These are phyloP conservation scores for Dactylellina haptotyla DNA, from an alignment of 2,329 filamentous ascomycete genomes.

Conservation along the genomic window DNA sequence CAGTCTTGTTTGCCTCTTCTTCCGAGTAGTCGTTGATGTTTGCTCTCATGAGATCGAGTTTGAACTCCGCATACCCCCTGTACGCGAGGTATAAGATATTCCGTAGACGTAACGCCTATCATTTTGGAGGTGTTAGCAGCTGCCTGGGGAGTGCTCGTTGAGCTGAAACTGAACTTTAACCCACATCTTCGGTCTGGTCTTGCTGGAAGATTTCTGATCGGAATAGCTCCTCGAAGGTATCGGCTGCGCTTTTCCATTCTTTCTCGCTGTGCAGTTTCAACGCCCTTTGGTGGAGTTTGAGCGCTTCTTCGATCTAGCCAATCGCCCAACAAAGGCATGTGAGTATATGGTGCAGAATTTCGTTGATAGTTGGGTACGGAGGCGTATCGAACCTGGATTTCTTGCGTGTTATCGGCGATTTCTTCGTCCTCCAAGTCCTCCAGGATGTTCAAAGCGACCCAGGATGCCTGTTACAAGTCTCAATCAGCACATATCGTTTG, in stretches of 20 bases:
- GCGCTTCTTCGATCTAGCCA: slow-evolving; percentile 84
- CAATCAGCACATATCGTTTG: neutral
- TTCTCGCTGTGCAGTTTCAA: slow-evolving; percentile 92
- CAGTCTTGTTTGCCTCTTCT: slow-evolving; percentile 61
- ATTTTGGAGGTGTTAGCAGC: slow-evolving; percentile 77
- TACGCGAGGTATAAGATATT: slow-evolving; percentile 85
- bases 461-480: slow-evolving; percentile 67
- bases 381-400: slow-evolving; percentile 73
- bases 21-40: slow-evolving; percentile 57
- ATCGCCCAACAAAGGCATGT: neutral
- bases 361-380: slow-evolving; percentile 38
- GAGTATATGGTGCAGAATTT: neutral
- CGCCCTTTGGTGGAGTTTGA: slow-evolving; percentile 92
- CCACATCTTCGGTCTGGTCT: slow-evolving; percentile 68
- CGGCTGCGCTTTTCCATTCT: slow-evolving; percentile 74
- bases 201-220: slow-evolving; percentile 89
- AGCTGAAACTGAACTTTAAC: slow-evolving; percentile 59
- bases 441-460: slow-evolving; percentile 91
- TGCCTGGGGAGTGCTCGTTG: neutral
- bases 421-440: slow-evolving; percentile 89
- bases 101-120: slow-evolving; percentile 49
- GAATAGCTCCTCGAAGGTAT: slow-evolving; percentile 86
- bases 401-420: slow-evolving; percentile 92
- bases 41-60: slow-evolving; percentile 73
- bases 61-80: slow-evolving; percentile 94